A percentile compares a stretch with the other conserved stretches of the same genome.
Evolutionary conservation across 2,329 filamentous ascomycete genomes (phyloP).

Genomic region (Peltaster fructicola): DNA sequence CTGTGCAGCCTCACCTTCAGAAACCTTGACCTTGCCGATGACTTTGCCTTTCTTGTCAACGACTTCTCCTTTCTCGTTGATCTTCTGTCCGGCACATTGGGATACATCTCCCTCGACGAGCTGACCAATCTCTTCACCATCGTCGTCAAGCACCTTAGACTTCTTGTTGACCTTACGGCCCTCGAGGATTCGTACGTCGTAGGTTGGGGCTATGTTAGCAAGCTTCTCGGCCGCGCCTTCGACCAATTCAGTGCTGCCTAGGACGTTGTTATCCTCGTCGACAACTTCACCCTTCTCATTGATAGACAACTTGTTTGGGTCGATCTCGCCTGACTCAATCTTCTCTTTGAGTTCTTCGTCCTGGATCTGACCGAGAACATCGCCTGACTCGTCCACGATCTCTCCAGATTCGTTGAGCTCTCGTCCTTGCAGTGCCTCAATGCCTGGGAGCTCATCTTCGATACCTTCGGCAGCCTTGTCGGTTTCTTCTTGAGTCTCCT

Average conservation of each 20-base stretch:
- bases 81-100: slow-evolving; percentile 28
- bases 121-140: slow-evolving; percentile 34
- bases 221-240: slow-evolving; percentile 31
- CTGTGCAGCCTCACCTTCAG: slow-evolving; percentile 32
- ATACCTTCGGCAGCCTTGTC: slow-evolving; percentile 19
- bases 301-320: slow-evolving; percentile 31
- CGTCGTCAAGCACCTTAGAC: slow-evolving; percentile 33
- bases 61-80: slow-evolving; percentile 34
- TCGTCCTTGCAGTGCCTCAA: slow-evolving; percentile 34
- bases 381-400: slow-evolving; percentile 30
- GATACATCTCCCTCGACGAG: slow-evolving; percentile 28
- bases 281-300: slow-evolving; percentile 34
- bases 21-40: slow-evolving; percentile 30
- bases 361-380: slow-evolving; percentile 32
- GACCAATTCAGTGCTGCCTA: slow-evolving; percentile 32
- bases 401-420: slow-evolving; percentile 33
- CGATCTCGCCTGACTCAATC: slow-evolving; percentile 21
- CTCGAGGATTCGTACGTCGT: slow-evolving; percentile 32
- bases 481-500: slow-evolving; percentile 15
- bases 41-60: slow-evolving; percentile 33
- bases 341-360: slow-evolving; percentile 24
- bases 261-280: slow-evolving; percentile 32
- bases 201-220: slow-evolving; percentile 20
- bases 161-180: slow-evolving; percentile 41
- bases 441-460: slow-evolving; percentile 32